These are phyloP conservation scores for Saccharomycopsis microspora DNA, from an alignment of 805 yeast genomes.

Conservation along the genomic window DNA sequence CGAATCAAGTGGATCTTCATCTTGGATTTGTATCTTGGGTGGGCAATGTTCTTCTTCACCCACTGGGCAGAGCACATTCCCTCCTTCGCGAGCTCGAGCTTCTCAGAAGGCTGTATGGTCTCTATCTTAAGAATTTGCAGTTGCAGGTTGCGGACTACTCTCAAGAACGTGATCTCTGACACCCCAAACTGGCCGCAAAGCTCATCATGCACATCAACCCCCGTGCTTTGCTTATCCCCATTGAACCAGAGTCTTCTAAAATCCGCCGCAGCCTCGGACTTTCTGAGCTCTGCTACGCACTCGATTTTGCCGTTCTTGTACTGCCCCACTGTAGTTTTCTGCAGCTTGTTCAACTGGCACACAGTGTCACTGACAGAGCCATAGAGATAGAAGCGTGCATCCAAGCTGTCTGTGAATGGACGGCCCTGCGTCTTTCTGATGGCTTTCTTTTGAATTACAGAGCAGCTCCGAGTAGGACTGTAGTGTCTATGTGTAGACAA, in stretches of 20 bases:
- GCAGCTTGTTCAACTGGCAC: slow-evolving; percentile 19
- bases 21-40: slow-evolving; percentile 28
- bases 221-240: not conserved
- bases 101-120: slow-evolving; percentile 18
- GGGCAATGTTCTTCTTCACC: slow-evolving; percentile 26
- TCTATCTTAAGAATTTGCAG: slow-evolving; percentile 25
- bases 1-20: slow-evolving; percentile 26
- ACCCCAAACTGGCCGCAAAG: slow-evolving; percentile 5
- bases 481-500: slow-evolving; percentile 15
- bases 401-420: slow-evolving; percentile 23
- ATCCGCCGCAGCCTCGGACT: not conserved
- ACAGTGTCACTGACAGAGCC: slow-evolving; percentile 19
- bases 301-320: not conserved
- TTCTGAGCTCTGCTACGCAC: no score
- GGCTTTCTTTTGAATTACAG: slow-evolving; percentile 12
- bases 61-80: slow-evolving; percentile 19
- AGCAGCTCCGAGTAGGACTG: slow-evolving; percentile 7
- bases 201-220: slow-evolving; percentile 1
- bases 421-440: slow-evolving; percentile 24
- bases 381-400: slow-evolving; percentile 23
- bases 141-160: slow-evolving; percentile 23
- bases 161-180: slow-evolving; percentile 21
- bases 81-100: slow-evolving; percentile 6
- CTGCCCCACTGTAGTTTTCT: not conserved
- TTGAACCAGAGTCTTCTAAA: not conserved